Conservation (phyloP, 192 early-diverging fungal species). For the Chytriomyces hyalinus region DNA sequence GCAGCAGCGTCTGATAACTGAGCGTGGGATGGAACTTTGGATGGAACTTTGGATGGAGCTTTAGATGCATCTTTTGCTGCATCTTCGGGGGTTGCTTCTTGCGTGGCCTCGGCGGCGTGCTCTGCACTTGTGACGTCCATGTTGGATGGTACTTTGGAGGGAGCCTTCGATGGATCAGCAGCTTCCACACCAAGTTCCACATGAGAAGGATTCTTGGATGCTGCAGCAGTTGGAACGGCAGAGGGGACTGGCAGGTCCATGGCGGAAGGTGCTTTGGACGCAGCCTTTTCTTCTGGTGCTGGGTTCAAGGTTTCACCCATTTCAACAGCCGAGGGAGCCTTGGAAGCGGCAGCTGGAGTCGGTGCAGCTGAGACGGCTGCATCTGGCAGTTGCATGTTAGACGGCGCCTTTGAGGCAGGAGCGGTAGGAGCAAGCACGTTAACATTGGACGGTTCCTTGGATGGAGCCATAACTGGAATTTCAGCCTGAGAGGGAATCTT, state of each 20-base stretch:
- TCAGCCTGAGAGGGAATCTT: too few species aligned
- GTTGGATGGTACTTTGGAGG: not conserved
- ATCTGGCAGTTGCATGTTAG: too few species aligned
- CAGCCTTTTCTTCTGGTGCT: not conserved
- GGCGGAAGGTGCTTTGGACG: not conserved
- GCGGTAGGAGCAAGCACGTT: too few species aligned
- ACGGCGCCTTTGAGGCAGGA: too few species aligned
- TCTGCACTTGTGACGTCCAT: not conserved
- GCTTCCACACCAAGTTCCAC: not conserved
- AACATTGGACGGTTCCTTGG: too few species aligned
- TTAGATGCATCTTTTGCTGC: not conserved
- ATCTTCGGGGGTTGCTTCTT: not conserved
- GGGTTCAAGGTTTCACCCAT: too few species aligned
- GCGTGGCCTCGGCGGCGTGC: not conserved
- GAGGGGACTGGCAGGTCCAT: not conserved
- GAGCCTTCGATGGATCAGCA: not conserved
- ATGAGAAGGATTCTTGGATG: not conserved
- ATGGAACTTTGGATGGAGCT: not conserved
- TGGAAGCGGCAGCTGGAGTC: too few species aligned
- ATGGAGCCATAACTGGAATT: too few species aligned
- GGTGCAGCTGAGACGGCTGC: too few species aligned
- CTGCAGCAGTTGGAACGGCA: constrained; percentile 1
- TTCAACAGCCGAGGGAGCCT: too few species aligned
- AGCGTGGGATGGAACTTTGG: not conserved
- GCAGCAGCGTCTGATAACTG: not conserved